Conservation (phyloP, 2,329 filamentous ascomycete species). For the Diaporthe amygdali region DNA sequence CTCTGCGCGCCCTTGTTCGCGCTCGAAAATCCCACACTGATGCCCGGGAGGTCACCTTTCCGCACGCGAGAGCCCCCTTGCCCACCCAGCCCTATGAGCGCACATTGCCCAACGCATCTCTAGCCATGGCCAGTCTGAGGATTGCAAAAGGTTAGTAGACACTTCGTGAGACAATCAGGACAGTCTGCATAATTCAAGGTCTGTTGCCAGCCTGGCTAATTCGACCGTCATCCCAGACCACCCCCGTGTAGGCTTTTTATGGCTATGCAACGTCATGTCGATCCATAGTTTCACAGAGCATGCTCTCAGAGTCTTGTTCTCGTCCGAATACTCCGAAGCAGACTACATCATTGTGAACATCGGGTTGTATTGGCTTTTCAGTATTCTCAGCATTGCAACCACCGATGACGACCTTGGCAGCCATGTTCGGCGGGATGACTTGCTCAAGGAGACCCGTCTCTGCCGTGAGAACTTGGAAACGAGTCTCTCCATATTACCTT, state of each 20-base stretch:
- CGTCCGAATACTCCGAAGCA: background rate
- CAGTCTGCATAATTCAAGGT: too few species aligned
- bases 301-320: background rate
- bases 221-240: background rate
- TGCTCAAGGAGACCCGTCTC: background rate
- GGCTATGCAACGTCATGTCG: background rate
- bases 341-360: background rate
- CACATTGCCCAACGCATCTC: background rate
- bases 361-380: constrained; percentile 1
- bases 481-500: background rate
- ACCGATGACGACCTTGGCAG: background rate
- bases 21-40: constrained; percentile 33
- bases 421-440: background rate
- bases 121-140: background rate
- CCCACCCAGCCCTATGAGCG: background rate
- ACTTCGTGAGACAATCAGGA: background rate
- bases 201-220: background rate
- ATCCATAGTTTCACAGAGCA: background rate
- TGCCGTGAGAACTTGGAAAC: background rate
- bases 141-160: background rate
- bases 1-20: constrained; percentile 38
- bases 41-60: background rate
- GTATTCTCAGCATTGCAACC: background rate
- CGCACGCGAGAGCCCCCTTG: background rate
- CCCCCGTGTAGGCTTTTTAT: background rate